These are phyloP conservation scores for Flaveria brownii DNA, from an alignment of 129 eudicot genomes.

Conservation along the genomic window DNA sequence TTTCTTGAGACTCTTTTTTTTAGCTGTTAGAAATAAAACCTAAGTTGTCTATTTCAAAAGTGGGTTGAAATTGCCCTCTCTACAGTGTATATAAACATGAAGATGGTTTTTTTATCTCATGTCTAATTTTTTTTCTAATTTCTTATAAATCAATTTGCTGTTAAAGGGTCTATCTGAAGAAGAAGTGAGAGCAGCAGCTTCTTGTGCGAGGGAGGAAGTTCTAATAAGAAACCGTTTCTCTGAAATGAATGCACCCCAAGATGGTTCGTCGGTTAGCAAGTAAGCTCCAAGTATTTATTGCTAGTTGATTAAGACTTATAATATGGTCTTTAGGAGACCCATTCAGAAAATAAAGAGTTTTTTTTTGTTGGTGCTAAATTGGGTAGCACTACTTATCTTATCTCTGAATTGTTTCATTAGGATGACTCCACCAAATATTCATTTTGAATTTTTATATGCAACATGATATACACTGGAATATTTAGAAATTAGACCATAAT, in stretches of 20 bases:
- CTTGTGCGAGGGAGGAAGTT: slow-evolving; percentile 97
- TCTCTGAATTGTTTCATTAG: background rate
- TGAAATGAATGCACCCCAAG: slow-evolving; percentile 98
- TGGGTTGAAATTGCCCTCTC: background rate
- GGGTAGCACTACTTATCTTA: background rate
- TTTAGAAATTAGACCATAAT: background rate
- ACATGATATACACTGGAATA: background rate
- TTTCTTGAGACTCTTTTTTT: background rate
- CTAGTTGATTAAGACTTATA: background rate
- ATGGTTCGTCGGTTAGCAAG: slow-evolving; percentile 89
- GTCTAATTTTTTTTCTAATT: background rate
- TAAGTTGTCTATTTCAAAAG: background rate
- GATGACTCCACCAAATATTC: background rate
- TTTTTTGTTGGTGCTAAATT: background rate
- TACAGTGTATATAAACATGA: background rate
- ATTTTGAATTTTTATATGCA: background rate
- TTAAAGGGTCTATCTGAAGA: slow-evolving; percentile 95
- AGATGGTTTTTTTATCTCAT: background rate
- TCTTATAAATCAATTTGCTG: background rate
- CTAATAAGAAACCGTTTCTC: slow-evolving; percentile 91
- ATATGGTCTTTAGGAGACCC: background rate
- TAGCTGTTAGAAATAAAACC: background rate
- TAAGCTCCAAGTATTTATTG: slow-evolving; percentile 42
- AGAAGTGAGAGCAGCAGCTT: slow-evolving; percentile 98
- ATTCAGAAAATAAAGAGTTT: background rate